phyloP scores from a whole-genome alignment of 225 moss, liverwort and hornwort species.

The Ulota crispa region DNA sequence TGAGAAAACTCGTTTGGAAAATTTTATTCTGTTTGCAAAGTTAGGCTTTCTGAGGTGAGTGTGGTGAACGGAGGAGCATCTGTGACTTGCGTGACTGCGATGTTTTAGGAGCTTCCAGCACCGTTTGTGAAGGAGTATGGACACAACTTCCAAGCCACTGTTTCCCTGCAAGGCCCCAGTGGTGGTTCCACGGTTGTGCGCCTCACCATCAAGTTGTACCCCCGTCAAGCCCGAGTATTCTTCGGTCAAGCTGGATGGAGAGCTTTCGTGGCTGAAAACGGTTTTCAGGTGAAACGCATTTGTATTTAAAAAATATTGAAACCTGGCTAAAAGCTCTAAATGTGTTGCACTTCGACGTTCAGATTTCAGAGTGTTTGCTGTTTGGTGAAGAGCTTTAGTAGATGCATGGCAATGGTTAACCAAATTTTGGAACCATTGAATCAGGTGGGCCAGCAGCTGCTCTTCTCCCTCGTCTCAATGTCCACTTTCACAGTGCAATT shows the following conservation, averaged over 20 bases:
- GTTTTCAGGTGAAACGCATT: slow-evolving; percentile 10
- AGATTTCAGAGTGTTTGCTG: background rate
- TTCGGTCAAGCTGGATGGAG: slow-evolving; percentile 19
- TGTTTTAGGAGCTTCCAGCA: slow-evolving; percentile 35
- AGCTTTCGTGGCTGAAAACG: slow-evolving; percentile 21
- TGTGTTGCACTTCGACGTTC: no score
- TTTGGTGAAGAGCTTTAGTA: background rate
- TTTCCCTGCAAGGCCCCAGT: slow-evolving; percentile 20
- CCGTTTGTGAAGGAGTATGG: slow-evolving; percentile 29
- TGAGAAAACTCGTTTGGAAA: no score
- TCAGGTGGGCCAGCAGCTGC: slow-evolving; percentile 26
- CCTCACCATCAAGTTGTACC: slow-evolving; percentile 8
- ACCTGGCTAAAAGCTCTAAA: background rate
- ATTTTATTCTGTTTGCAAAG: background rate
- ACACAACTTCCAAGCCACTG: slow-evolving; percentile 1
- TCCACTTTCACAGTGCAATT: slow-evolving; percentile 31
- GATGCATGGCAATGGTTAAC: background rate
- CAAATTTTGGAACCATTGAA: background rate
- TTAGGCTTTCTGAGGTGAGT: background rate
- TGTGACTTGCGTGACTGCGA: slow-evolving; percentile 11
- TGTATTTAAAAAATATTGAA: background rate
- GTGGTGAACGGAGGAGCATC: background rate
- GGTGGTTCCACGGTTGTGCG: background rate
- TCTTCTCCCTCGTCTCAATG: slow-evolving; percentile 31
- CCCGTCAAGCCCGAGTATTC: slow-evolving; percentile 22